A percentile compares a stretch with the other conserved stretches of the same genome.
Evolutionary conservation across 1,284 basidiomycete genomes (phyloP).

Genomic region (Tilletia indica): DNA sequence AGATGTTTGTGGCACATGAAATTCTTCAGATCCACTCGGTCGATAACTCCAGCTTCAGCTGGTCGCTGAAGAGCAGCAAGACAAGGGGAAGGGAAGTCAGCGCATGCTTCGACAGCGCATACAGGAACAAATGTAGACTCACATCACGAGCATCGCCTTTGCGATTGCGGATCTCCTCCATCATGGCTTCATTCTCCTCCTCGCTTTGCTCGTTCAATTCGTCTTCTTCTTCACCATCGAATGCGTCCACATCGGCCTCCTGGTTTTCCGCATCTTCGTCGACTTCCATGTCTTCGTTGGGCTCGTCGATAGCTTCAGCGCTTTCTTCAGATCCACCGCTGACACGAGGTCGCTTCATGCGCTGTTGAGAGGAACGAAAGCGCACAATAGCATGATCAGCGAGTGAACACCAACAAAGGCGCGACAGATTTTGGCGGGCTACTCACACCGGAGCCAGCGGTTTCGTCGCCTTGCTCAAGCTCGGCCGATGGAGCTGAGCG

Average conservation of each 20-base stretch:
- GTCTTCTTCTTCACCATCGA: constrained; percentile 10
- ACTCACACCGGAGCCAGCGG: no score
- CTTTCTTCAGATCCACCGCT: background rate
- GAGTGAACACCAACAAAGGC: background rate
- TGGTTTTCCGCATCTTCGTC: background rate
- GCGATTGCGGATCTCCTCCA: background rate
- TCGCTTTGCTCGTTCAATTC: background rate
- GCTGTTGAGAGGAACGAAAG: background rate
- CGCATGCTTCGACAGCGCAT: background rate
- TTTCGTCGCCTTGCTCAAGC: no score
- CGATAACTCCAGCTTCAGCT: constrained; percentile 82
- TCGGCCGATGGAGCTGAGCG: background rate
- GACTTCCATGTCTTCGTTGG: background rate
- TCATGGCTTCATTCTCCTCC: constrained; percentile 13
- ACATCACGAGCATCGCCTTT: background rate
- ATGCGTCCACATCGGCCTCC: background rate
- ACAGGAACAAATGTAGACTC: background rate
- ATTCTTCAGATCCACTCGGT: constrained; percentile 78
- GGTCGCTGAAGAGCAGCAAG: constrained; percentile 14
- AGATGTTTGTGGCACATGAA: constrained; percentile 95
- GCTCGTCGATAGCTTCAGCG: background rate
- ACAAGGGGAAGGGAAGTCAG: background rate
- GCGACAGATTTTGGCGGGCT: no score
- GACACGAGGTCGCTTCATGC: background rate
- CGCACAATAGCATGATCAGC: background rate